These are phyloP conservation scores for Penicillium sp. DNA, from an alignment of 2,329 filamentous ascomycete species.

Conservation along the genomic window DNA sequence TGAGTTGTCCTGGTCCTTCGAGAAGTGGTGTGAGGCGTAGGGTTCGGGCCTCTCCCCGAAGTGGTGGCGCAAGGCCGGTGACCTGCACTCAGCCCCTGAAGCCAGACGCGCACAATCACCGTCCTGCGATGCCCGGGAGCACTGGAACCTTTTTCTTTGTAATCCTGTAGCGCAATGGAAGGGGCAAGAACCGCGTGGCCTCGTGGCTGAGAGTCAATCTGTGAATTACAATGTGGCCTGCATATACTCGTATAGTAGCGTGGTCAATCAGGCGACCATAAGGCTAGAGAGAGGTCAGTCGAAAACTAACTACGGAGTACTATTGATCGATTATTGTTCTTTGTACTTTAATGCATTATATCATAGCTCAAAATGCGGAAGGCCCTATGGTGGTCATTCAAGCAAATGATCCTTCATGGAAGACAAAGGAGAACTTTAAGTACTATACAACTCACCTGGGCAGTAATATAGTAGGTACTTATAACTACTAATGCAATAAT, in stretches of 20 bases:
- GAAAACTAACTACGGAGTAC: no score
- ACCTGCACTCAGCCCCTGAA: conserved; percentile 1
- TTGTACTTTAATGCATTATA: no score
- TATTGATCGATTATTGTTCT: no score
- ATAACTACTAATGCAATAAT: no score
- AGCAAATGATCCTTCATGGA: no score
- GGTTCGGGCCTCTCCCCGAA: background rate
- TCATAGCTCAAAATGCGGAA: no score
- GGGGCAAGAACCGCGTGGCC: background rate
- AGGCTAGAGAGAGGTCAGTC: no score
- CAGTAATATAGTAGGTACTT: no score
- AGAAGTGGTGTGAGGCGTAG: background rate
- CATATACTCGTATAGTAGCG: conserved; percentile 17
- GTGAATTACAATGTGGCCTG: conserved; percentile 15
- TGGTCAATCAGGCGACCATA: background rate
- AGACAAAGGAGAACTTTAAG: no score
- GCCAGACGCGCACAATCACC: background rate
- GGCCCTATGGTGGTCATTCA: no score
- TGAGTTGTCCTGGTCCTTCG: background rate
- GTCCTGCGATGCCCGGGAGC: background rate
- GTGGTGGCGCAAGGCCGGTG: conserved; percentile 8
- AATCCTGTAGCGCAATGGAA: background rate
- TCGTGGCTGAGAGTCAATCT: conserved; percentile 1
- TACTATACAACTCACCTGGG: no score
- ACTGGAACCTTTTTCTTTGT: background rate